Base-by-base conservation (phyloP, 768 basidiomycete species). In the Kwoniella europaea region DNA sequence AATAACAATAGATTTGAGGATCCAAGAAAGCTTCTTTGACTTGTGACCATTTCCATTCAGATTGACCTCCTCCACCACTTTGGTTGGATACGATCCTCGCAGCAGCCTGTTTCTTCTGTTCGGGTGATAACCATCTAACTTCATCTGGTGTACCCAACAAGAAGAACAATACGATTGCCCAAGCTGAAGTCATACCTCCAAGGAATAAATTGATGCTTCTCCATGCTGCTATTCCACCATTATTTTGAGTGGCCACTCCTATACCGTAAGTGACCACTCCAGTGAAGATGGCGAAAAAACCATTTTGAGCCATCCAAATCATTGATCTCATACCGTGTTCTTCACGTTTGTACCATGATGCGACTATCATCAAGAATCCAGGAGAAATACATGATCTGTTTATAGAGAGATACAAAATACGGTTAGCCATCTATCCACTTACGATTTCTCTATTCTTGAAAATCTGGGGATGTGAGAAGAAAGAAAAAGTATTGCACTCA, bases 61-160 rank as follows among this genome's bases (percentile, higher is more conserved):
- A 67, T 50, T 50, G 46, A 50, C 46, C 46, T 15, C 46, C 46
- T 15, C 46, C 46, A 10, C 76, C 76, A 29, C 72, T 75, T 50
- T 78, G 69, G 68, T 78, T 78, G 61, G 58, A 58, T n/a, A 67
- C 57, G 18, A 78, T 63, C 46, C 76, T 53, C 56, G 75, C 76
- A 46, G 64, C 43, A 20, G 74, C 76, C 56, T 66, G 54, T 27
- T 52, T 50, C 43, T 70, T 71, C 55, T 78, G 22, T 46, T 65
- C 52, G 20, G 46, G 15, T 4, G 43, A 53, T 10, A 65, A 29
- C 63, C 63, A 65, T 22, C 46, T 15, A 6, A 54, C 63, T 16
- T 65, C 54, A 9, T 54, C n/a, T 1, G 63, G 63, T 16, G 63
- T 65, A 7, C 63, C 63, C 15, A 65, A 50, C 7, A 65, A 4